Evolutionary conservation across 1,284 basidiomycete genomes (phyloP), one percentile per base, ranked within the genome.

Genomic region (Ganoderma resinaceum): DNA sequence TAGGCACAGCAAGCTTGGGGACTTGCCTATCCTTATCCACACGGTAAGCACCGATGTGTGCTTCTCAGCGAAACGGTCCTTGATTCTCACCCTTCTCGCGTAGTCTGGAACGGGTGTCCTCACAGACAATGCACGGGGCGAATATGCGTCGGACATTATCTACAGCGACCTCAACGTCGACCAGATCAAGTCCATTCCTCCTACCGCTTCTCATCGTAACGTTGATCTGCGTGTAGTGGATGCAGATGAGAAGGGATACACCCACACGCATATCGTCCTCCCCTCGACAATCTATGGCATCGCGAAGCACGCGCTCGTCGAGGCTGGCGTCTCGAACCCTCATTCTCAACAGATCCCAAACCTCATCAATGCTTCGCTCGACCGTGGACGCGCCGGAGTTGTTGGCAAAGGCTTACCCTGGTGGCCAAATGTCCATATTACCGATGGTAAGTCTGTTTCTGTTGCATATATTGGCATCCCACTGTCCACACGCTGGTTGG

Each of bases 21-120:
- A 78, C 14, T 68, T 77, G 7, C 81, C 85, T 1, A 81, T 84
- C 52, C 79, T 86, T 46, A 87, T 89, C 55, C 85, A 88, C 73
- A 87, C 86, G 0, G 87, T 87, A 70, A 63, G 83, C 77, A 18
- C 26, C 14, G 3, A 11, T 42, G 26, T 4, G 49, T n/a, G n/a
- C n/a, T n/a, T n/a, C 29, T 35, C 37, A n/a, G 9, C 40, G 20
- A 26, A 0, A 29, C 14, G 23, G 14, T 42, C 37, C 7, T 12
- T 20, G n/a, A 6, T 18, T 9, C 42, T 38, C 55, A n/a, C 18
- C 42, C 7, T 35, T 7, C 14, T 33, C 42, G 29, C 31, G 43
- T 29, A 87, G 84, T 86, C 84, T 38, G 85, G 84, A 20, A 85
- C 84, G 52, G 78, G 78, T 52, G 73, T 80, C 2, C 70, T 82